Conservation (phyloP, 2,329 filamentous ascomycete genomes). For the Chaetomium sp. region DNA sequence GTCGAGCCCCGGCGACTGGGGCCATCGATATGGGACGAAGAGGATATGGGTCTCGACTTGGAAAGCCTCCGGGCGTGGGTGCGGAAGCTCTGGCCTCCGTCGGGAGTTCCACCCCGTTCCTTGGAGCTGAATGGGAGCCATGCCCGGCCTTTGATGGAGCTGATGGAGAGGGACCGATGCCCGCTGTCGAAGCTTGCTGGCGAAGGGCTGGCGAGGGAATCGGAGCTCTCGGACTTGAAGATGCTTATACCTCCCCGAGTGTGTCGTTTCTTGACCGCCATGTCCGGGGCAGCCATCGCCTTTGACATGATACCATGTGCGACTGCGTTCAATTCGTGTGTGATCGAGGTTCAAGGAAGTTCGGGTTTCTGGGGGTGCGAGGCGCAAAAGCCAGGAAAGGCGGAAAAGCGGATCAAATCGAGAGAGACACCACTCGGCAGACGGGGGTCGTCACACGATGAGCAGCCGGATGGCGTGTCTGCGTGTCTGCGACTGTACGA, state of each 20-base stretch:
- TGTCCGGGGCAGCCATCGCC: slow-evolving; percentile 7
- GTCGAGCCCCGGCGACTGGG: slow-evolving; percentile 38
- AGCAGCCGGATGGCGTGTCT: neutral
- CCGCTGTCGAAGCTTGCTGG: slow-evolving; percentile 30
- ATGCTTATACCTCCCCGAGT: neutral
- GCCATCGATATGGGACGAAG: slow-evolving; percentile 31
- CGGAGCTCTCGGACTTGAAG: slow-evolving; percentile 27
- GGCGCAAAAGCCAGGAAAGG: neutral
- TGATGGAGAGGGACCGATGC: slow-evolving; percentile 31
- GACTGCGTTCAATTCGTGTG: neutral
- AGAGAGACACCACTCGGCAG: neutral
- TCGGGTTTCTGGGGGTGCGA: neutral
- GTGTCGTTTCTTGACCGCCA: slow-evolving; percentile 11
- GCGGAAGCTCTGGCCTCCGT: slow-evolving; percentile 22
- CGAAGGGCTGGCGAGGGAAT: slow-evolving; percentile 26
- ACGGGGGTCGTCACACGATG: neutral
- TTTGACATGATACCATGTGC: slow-evolving; percentile 13
- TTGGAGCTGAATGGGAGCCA: slow-evolving; percentile 30
- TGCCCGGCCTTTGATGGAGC: slow-evolving; percentile 30
- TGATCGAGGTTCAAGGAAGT: neutral
- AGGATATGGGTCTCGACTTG: slow-evolving; percentile 33
- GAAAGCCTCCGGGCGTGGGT: slow-evolving; percentile 33
- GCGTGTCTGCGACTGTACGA: neutral
- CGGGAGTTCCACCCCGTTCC: slow-evolving; percentile 25
- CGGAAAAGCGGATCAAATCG: neutral